Evolutionary conservation across 371 early-diverging fungal genomes (phyloP), one percentile per base, ranked within the genome.

Genomic region (Mortierella sp.): DNA sequence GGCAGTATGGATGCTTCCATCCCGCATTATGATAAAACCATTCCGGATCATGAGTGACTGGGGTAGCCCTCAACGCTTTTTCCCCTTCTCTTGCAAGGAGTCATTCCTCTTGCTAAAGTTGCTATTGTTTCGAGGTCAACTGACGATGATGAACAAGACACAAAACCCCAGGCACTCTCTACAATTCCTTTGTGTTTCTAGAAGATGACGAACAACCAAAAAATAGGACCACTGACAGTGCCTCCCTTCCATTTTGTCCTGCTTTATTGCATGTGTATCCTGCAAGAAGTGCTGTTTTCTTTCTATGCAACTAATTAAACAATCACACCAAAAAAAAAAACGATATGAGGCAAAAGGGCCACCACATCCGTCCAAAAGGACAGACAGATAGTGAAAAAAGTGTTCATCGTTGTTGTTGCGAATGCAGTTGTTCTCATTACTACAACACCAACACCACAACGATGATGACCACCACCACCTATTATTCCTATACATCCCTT

Each of bases 191-290:
- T 41, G 63, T 35, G 5, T 63, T 18, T 38, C 38, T 8, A 21
- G 24, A 60, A 27, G 60, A 75, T 46, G 75, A 75, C 65, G 75
- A 75, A 75, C 38, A 11, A 49, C 12, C 48, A 58, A n/a, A n/a
- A 24, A 63, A 49, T 35, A 51, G 16, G 0, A 43, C 32, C 48
- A 12, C 48, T 46, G 48, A 49, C 18, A 32, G 4, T 51, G 14
- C 46, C 60, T 32, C 48, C 56, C 48, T 32, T 63, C 48, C 63
- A 49, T 32, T 75, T 65, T 32, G 29, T 65, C 75, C 75, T 49
- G 35, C 29, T 48, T 41, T 44, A 16, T 11, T 43, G 46, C 43
- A 35, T 29, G 43, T 63, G 75, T 5, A 56, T 32, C 65, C 35
- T 32, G 65, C 38, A 65, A 32, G 38, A 32, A 27, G 1, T 8